A percentile compares a stretch with the other conserved stretches of the same genome.
These are phyloP conservation scores for Rhodosporidiobolus sp. DNA, from an alignment of 768 basidiomycete genomes.

Conservation along the genomic window DNA sequence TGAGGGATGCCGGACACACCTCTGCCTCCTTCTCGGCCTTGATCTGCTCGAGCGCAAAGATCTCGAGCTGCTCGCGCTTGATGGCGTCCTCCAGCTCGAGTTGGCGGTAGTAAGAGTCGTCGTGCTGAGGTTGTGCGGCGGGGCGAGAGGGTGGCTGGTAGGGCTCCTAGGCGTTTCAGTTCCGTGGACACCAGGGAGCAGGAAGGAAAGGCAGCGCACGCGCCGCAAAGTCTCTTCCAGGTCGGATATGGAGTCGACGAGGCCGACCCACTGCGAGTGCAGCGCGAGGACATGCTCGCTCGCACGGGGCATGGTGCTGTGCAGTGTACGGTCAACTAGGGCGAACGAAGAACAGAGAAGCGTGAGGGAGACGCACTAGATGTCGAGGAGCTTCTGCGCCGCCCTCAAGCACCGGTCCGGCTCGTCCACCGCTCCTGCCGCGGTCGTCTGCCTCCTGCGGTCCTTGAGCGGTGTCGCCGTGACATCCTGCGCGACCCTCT, in stretches of 20 bases:
- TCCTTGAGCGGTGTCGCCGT: slow-evolving; percentile 29
- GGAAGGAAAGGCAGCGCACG: slow-evolving; percentile 13
- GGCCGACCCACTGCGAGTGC: slow-evolving; percentile 36
- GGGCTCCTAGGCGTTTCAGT: too few species aligned
- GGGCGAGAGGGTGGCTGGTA: slow-evolving; percentile 13
- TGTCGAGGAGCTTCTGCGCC: slow-evolving; percentile 38
- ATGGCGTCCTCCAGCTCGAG: slow-evolving; percentile 40
- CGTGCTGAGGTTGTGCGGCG: neutral
- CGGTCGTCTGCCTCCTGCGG: neutral
- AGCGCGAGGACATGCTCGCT: slow-evolving; percentile 39
- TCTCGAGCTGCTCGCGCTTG: slow-evolving; percentile 40
- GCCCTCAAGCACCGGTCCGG: slow-evolving; percentile 33
- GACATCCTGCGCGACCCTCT: slow-evolving; percentile 5
- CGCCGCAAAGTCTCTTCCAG: slow-evolving; percentile 34
- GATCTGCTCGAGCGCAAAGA: slow-evolving; percentile 37
- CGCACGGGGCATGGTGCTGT: slow-evolving; percentile 37
- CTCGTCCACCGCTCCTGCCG: neutral
- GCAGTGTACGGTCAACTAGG: too few species aligned
- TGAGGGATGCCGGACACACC: neutral
- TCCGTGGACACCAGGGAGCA: too few species aligned
- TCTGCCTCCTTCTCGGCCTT: slow-evolving; percentile 33
- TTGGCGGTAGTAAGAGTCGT: slow-evolving; percentile 24
- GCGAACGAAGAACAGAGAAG: neutral
- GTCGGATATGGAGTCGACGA: slow-evolving; percentile 31
- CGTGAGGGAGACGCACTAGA: slow-evolving; percentile 33